Evolutionary conservation across 441 rosid species (phyloP).

Genomic region (Gossypium schwendimanii): DNA sequence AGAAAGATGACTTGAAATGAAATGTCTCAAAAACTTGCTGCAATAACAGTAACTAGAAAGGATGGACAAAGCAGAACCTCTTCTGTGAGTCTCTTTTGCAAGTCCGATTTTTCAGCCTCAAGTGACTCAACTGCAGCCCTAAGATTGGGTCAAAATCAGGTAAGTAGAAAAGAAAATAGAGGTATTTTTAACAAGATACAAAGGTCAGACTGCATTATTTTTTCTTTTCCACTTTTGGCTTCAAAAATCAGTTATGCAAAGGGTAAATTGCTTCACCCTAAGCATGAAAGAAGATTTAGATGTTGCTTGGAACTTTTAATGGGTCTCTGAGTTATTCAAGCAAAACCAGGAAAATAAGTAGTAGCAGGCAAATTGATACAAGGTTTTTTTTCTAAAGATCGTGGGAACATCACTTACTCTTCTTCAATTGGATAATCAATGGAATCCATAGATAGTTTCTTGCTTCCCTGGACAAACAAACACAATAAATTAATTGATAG

Average conservation of each 20-base stretch:
- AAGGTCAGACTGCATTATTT: background rate
- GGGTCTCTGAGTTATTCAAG: slow-evolving; percentile 1
- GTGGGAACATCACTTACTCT: slow-evolving; percentile 53
- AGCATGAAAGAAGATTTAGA: background rate
- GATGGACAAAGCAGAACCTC: slow-evolving; percentile 43
- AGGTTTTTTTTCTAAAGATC: slow-evolving; percentile 15
- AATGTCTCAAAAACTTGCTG: slow-evolving; percentile 12
- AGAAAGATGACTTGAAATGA: slow-evolving; percentile 11
- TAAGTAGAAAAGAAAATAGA: slow-evolving; percentile 5
- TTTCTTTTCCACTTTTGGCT: background rate
- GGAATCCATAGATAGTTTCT: slow-evolving; percentile 79
- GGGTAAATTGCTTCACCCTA: background rate
- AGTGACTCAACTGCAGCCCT: slow-evolving; percentile 72
- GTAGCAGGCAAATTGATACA: slow-evolving; percentile 9
- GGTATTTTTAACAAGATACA: background rate
- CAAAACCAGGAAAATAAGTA: slow-evolving; percentile 6
- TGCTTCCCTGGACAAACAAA: slow-evolving; percentile 56
- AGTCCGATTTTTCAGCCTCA: slow-evolving; percentile 53
- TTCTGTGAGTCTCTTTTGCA: slow-evolving; percentile 55
- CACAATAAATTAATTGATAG: background rate
- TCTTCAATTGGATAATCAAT: slow-evolving; percentile 54
- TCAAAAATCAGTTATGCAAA: background rate
- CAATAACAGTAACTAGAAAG: slow-evolving; percentile 9
- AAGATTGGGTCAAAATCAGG: slow-evolving; percentile 22
- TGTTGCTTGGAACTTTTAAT: background rate